Evolutionary conservation across 169 alveolate species (phyloP).

Genomic region (Cryptosporidium sp.): DNA sequence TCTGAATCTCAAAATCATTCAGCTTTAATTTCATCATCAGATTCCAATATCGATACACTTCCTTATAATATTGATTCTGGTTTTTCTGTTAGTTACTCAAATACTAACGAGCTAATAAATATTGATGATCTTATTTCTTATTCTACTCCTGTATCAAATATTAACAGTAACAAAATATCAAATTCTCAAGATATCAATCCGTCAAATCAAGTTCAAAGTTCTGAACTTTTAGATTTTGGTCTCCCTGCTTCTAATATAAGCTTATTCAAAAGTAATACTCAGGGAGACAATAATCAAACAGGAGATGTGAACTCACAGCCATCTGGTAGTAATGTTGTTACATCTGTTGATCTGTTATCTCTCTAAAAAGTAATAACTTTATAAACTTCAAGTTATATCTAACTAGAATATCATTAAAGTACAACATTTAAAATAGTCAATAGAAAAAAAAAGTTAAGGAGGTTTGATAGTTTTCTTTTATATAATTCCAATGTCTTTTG

Average conservation of each 20-base stretch:
- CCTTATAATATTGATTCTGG: slow-evolving; percentile 12
- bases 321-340: background rate
- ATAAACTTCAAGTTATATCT: background rate
- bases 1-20: slow-evolving; percentile 8
- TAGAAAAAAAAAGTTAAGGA: no score
- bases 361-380: background rate
- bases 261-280: background rate
- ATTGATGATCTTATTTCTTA: slow-evolving; percentile 1
- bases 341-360: background rate
- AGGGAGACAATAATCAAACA: background rate
- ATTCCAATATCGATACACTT: background rate
- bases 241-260: slow-evolving; percentile 13
- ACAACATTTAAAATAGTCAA: no score
- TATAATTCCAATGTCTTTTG: no score
- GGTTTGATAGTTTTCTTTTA: background rate
- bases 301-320: background rate
- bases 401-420: background rate
- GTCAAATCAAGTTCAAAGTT: background rate
- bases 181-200: background rate
- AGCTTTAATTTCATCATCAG: background rate
- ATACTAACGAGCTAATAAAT: slow-evolving; percentile 34
- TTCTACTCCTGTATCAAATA: background rate
- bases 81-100: slow-evolving; percentile 14
- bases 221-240: slow-evolving; percentile 24
- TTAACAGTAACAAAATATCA: background rate